Evolutionary conservation across 2,329 filamentous ascomycete species (phyloP).

Genomic region (Calcarisporium arbuscula): DNA sequence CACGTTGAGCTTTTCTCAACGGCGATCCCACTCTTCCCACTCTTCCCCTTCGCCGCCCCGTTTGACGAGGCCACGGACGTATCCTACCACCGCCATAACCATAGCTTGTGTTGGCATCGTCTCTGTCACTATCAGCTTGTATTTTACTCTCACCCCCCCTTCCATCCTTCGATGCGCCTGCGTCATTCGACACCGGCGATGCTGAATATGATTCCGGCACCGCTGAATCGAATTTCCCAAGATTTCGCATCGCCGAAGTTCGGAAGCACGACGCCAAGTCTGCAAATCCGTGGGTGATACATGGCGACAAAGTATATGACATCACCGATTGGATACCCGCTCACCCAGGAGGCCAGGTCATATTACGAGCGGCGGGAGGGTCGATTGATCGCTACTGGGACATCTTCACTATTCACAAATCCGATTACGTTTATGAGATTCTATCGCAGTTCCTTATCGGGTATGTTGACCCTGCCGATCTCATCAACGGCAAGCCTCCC

Average conservation of each 20-base stretch:
- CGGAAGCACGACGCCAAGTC: constrained; percentile 47
- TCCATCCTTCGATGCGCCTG: too few species aligned
- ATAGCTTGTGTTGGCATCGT: too few species aligned
- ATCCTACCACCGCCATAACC: too few species aligned
- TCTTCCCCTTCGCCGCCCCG: too few species aligned
- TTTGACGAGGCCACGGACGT: too few species aligned
- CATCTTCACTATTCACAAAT: constrained; percentile 64
- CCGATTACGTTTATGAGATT: constrained; percentile 57
- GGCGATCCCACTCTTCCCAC: too few species aligned
- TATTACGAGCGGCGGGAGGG: constrained; percentile 57
- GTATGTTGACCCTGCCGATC: constrained; percentile 50
- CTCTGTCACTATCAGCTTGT: too few species aligned
- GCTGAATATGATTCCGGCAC: too few species aligned
- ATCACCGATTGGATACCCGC: constrained; percentile 62
- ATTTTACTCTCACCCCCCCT: too few species aligned
- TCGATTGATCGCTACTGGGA: constrained; percentile 64
- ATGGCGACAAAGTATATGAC: constrained; percentile 59
- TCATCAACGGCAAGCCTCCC: constrained; percentile 50
- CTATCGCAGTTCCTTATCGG: constrained; percentile 60
- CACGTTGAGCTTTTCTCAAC: too few species aligned
- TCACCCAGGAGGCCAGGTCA: constrained; percentile 63
- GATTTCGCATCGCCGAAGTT: constrained; percentile 44
- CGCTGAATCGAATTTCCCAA: constrained; percentile 37
- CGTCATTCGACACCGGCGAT: too few species aligned
- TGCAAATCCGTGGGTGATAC: constrained; percentile 56